phyloP scores from a whole-genome alignment of 192 early-diverging fungal genomes.

The Chytriomyces hyalinus region DNA sequence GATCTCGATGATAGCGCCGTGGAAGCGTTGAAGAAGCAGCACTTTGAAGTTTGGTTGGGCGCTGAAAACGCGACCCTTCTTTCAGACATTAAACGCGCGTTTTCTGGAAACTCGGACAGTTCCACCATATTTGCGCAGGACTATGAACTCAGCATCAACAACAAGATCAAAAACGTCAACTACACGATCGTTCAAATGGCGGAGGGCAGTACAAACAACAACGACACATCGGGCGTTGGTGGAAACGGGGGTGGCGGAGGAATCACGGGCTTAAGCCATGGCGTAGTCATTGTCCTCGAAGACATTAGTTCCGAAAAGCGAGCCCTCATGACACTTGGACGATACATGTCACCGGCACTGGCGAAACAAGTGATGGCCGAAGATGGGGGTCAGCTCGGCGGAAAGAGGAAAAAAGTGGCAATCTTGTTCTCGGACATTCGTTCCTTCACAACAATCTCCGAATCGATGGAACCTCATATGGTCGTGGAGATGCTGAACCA shows the following conservation, averaged over 20 bases:
- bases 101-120: constrained; percentile 1
- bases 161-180: constrained; percentile 33
- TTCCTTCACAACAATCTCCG: constrained; percentile 55
- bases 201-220: neutral
- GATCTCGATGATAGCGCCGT: constrained; percentile 3
- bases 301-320: constrained; percentile 61
- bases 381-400: constrained; percentile 54
- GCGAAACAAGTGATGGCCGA: constrained; percentile 66
- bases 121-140: constrained; percentile 34
- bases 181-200: constrained; percentile 40
- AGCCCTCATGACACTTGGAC: constrained; percentile 59
- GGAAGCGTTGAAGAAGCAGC: neutral
- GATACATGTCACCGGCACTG: constrained; percentile 63
- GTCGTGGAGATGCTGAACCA: constrained; percentile 61
- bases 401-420: constrained; percentile 53
- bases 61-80: constrained; percentile 40
- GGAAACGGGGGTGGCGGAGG: constrained; percentile 31
- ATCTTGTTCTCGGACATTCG: constrained; percentile 46
- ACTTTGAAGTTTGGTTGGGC: constrained; percentile 46
- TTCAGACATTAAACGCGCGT: constrained; percentile 52
- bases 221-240: neutral
- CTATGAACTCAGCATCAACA: constrained; percentile 24
- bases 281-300: constrained; percentile 60
- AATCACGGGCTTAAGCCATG: constrained; percentile 46
- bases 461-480: constrained; percentile 59